These are phyloP conservation scores for Vaccinium corymbosum DNA, from an alignment of 148 eudicot genomes.

Conservation along the genomic window DNA sequence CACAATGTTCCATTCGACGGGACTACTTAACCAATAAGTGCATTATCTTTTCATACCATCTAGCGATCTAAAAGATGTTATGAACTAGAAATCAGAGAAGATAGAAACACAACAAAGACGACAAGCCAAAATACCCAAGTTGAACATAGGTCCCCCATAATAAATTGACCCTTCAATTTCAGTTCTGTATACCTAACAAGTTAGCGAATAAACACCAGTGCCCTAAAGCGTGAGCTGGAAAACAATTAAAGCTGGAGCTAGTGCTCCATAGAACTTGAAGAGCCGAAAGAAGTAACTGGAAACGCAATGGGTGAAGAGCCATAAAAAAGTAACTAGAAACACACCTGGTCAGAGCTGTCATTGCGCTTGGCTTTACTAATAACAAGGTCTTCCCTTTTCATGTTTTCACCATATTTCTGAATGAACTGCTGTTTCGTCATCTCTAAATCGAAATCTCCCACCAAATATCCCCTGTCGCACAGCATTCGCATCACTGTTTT, in stretches of 20 bases:
- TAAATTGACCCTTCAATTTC: not conserved
- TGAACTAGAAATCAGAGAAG: not conserved
- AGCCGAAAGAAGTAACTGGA: not conserved
- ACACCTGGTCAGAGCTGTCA: slow-evolving; percentile 66
- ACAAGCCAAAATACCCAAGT: not conserved
- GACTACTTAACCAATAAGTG: not conserved
- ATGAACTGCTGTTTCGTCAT: slow-evolving; percentile 52
- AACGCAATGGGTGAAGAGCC: too few relatives aligned
- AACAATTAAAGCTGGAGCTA: not conserved
- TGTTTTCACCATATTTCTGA: slow-evolving; percentile 55
- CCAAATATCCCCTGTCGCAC: slow-evolving; percentile 61
- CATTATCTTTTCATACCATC: not conserved
- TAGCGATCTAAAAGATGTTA: not conserved
- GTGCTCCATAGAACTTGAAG: not conserved
- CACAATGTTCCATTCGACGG: not conserved
- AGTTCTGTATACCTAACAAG: not conserved
- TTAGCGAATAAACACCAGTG: not conserved
- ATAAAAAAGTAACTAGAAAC: not conserved
- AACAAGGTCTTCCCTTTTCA: slow-evolving; percentile 71
- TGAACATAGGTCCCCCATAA: not conserved
- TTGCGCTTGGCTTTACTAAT: slow-evolving; percentile 44
- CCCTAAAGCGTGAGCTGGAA: not conserved
- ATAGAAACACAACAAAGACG: not conserved
- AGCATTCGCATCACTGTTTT: slow-evolving; percentile 71
- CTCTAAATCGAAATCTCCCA: slow-evolving; percentile 18